A percentile compares a stretch with the other conserved stretches of the same genome.
These are phyloP conservation scores for Sporisorium scitamineum DNA, from an alignment of 1,284 basidiomycete genomes.

Conservation along the genomic window DNA sequence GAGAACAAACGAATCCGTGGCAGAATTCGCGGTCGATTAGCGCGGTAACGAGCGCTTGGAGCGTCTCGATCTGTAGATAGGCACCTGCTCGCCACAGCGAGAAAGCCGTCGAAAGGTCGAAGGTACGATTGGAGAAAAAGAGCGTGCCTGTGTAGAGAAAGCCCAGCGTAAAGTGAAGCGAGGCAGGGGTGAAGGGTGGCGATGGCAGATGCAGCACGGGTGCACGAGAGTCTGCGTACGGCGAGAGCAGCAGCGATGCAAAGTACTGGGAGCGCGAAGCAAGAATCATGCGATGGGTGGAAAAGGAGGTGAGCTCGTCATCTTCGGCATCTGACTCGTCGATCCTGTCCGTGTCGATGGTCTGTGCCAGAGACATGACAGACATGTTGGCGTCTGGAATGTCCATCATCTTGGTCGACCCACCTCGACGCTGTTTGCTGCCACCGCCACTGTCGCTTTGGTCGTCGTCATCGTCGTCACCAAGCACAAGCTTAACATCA, in stretches of 20 bases:
- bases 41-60: constrained; percentile 46
- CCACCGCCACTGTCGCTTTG: constrained; percentile 3
- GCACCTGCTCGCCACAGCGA: constrained; percentile 85
- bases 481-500: constrained; percentile 59
- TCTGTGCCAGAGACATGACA: constrained; percentile 44
- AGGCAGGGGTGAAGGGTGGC: constrained; percentile 93
- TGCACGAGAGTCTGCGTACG: constrained; percentile 72
- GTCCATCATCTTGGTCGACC: constrained; percentile 22
- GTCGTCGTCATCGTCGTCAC: constrained; percentile 40
- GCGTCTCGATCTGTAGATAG: constrained; percentile 79
- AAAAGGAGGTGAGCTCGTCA: constrained; percentile 73
- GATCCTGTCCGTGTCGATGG: constrained; percentile 38
- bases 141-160: constrained; percentile 94
- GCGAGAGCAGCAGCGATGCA: constrained; percentile 77
- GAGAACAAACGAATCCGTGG: constrained; percentile 59
- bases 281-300: constrained; percentile 91
- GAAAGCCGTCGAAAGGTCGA: constrained; percentile 91
- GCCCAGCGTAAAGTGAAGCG: constrained; percentile 92
- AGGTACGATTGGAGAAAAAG: constrained; percentile 88
- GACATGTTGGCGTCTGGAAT: constrained; percentile 59
- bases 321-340: constrained; percentile 46
- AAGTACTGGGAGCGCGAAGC: constrained; percentile 91
- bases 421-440: neutral
- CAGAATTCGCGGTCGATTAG: constrained; percentile 64
- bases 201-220: constrained; percentile 52